Percentiles rank a stretch among this genome's conserved stretches.
phyloP scores from a whole-genome alignment of 305 asterid genomes.

The Solanum hybrid region DNA sequence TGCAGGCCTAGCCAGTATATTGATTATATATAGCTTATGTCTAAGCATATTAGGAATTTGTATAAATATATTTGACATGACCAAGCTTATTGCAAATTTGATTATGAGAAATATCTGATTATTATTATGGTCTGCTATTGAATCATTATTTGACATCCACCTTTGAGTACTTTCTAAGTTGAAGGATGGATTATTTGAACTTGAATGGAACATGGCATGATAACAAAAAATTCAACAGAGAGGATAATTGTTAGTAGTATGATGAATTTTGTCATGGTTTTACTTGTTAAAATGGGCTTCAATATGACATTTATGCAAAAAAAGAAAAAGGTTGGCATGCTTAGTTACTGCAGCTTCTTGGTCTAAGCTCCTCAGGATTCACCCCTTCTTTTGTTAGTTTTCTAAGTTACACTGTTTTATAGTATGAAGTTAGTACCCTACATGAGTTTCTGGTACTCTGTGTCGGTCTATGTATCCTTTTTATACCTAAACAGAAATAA shows the following conservation, averaged over 20 bases:
- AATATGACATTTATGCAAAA: background rate
- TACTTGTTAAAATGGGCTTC: background rate
- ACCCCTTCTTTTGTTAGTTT: background rate
- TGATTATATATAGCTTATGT: background rate
- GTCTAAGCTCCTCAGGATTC: background rate
- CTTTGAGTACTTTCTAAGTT: background rate
- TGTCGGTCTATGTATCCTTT: background rate
- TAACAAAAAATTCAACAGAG: background rate
- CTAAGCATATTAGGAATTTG: background rate
- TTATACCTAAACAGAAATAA: background rate
- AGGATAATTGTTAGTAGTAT: background rate
- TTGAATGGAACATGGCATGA: background rate
- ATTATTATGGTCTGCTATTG: slow-evolving; percentile 63
- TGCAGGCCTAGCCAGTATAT: background rate
- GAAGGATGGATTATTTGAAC: background rate
- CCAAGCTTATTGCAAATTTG: background rate
- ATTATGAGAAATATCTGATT: background rate
- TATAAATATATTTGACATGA: background rate
- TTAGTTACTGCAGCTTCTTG: background rate
- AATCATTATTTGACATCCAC: background rate
- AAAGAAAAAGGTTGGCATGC: background rate
- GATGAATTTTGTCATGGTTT: background rate
- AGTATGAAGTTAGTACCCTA: background rate
- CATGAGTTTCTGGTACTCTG: background rate
- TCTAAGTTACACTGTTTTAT: background rate